Base-by-base conservation (phyloP, 257 asterid genomes). In the Solanum gandarillasii region DNA sequence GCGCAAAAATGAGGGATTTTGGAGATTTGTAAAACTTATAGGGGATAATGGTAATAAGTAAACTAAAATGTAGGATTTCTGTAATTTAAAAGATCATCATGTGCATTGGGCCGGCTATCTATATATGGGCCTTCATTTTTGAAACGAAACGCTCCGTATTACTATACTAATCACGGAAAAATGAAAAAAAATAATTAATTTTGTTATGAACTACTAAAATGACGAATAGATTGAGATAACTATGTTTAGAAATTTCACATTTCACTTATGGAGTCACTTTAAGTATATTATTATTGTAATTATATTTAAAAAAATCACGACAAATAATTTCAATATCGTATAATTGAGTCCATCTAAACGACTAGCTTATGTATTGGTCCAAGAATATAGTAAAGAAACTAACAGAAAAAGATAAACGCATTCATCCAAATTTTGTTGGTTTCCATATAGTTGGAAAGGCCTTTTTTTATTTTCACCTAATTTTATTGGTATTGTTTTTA, bases 281-380 rank as follows among this genome's bases (percentile, higher is more conserved):
- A 10, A 60, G 12, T 60, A 60, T 23, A 23, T 60, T 23, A 60
- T 60, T 60, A 4, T 60, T 23, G 2, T 23, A 60, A 60, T 7
- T 23, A 23, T 9, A 23, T 60, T 60, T 2, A 1, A 60, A 21
- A 55, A 21, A 9, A 60, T 60, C 70, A 60, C 2, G 29, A 60
- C 0, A 0, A 0, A 4, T 23, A 23, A 23, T 60, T 60, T 1
- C 12, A 60, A 0, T 23, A 60, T 60, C 1, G 2, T 60, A 60
- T 71, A 71, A 35, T 14, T 35, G 48, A n/a, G 18, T 9, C 5
- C 31, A 74, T 73, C 14, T 9, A 72, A 34, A 16, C 14, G 43
- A 72, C 43, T 73, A 38, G 21, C 9, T 4, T 36, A 32, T 32
- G 25, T 20, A 75, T 36, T 35, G 83, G 52, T 74, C 32, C 31